Base-by-base conservation (phyloP, 805 yeast species). In the Wickerhamiella kurtzmanii region DNA sequence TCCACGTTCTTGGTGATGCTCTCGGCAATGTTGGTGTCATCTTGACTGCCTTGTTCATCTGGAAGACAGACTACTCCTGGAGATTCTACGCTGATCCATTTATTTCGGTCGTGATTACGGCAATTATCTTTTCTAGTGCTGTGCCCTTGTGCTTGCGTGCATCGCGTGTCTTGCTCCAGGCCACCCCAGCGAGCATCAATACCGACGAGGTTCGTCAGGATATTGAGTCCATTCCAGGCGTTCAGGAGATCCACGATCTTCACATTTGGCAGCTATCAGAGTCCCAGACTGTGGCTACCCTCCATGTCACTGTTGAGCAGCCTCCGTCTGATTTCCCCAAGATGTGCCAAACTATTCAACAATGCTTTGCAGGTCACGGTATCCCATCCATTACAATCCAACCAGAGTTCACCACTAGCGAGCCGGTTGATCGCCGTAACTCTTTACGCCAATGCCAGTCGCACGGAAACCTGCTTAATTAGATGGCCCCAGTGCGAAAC, bases 261-360 rank as follows among this genome's bases (percentile, higher is more conserved):
- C 98, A 89, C 64, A 80, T 89, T 49, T 89, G 98, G 98, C 89
- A 87, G 61, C 73, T 89, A 55, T 84, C 88, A 44, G 98, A 89
- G 65, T 81, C 79, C 50, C 74, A 83, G 47, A 73, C 79, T 54
- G 84, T 89, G 60, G 96, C 96, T 1, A 81, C 95, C 1, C 71
- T 92, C 50, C 98, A 89, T 62, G 82, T 87, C 37, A 84, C 86
- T 57, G 72, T 92, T 39, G 71, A 74, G 45, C 65, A 74, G 13
- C 68, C 74, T 9, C 82, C 86, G n/a, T 76, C 73, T 47, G 70
- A 75, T 21, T 92, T 86, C 61, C 64, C 80, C 47, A 64, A 66
- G n/a, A 73, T 83, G 44, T 94, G 94, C 6, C 71, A 77, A 43
- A 74, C 75, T 48, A 89, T 89, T 45, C 77, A 92, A 63, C 75